Evolutionary conservation across 1,284 basidiomycete genomes (phyloP), one percentile per base, ranked within the genome.

Genomic region (Trichosporon faecale): DNA sequence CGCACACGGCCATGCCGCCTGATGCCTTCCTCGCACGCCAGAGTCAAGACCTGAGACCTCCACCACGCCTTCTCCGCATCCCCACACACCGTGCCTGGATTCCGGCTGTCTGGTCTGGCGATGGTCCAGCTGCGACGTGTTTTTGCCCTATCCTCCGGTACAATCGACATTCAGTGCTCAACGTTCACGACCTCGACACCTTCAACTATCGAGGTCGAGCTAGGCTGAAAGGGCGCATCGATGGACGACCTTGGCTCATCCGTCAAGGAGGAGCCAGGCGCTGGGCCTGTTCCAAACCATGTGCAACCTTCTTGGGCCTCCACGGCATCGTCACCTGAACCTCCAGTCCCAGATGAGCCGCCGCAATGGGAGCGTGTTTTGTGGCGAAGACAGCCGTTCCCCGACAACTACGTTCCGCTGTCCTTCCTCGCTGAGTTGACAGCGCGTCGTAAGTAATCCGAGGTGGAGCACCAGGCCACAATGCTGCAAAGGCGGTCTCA

Each of bases 341-440:
- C n/a, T 21, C 21, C 49, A 25, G 49, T 52, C 21, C 21, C 25
- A 27, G 57, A 66, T 25, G 46, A 65, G 27, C 49, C 31, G 27
- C 57, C 67, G 21, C 61, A 68, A 74, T 96, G 93, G 92, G 88
- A 90, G 79, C 91, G 90, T 78, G 86, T 92, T n/a, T 87, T 98
- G 21, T 97, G 94, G 93, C 89, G 89, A 78, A 85, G 82, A 72
- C 91, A 91, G 78, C 85, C 87, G 5, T 91, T 88, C 79, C 89
- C 91, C 16, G 95, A 97, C 84, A 94, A 95, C 80, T 89, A 94
- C 83, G 90, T 97, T 66, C 91, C 92, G 11, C 84, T 84, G 2
- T 86, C 88, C 9, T 97, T 96, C 81, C 86, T 96, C 65, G 88
- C 90, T 1, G 90, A 92, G 70, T 84, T 97, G 70, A 87, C 87